phyloP scores from a whole-genome alignment of 139 green algal genomes.

The Raphidocelis subcapitata region DNA sequence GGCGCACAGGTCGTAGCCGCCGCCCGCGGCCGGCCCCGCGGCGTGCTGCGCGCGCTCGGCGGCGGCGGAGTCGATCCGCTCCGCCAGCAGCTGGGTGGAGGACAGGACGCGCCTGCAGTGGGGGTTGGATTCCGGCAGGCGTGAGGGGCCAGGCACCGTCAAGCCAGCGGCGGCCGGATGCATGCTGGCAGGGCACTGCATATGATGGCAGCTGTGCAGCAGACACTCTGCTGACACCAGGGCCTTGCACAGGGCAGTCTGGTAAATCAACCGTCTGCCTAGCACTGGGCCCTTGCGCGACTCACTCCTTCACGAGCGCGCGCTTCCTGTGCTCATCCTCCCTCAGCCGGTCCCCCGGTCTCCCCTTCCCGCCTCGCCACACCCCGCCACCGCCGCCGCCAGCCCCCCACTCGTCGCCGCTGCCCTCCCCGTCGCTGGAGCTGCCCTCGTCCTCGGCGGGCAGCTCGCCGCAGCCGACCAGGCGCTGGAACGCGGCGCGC shows the following conservation, averaged over 20 bases:
- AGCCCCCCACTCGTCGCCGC: constrained; percentile 29
- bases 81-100: constrained; percentile 65
- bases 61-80: constrained; percentile 44
- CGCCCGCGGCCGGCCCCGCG: constrained; percentile 13
- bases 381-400: constrained; percentile 5
- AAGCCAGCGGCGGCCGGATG: too few relatives aligned
- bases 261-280: too few relatives aligned
- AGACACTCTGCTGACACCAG: too few relatives aligned
- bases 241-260: too few relatives aligned
- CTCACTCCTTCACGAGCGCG: background rate
- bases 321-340: background rate
- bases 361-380: background rate
- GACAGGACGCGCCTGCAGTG: constrained; percentile 48
- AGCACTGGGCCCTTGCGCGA: too few relatives aligned
- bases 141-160: too few relatives aligned
- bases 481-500: constrained; percentile 64
- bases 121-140: too few relatives aligned
- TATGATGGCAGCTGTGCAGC: too few relatives aligned
- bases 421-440: constrained; percentile 36
- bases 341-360: constrained; percentile 24
- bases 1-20: constrained; percentile 65
- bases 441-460: background rate
- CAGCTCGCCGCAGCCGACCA: constrained; percentile 46
- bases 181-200: too few relatives aligned
- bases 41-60: too few relatives aligned